Evolutionary conservation across 345 rosid genomes (phyloP).

Genomic region (thale cress (Arabidopsis thaliana)): DNA sequence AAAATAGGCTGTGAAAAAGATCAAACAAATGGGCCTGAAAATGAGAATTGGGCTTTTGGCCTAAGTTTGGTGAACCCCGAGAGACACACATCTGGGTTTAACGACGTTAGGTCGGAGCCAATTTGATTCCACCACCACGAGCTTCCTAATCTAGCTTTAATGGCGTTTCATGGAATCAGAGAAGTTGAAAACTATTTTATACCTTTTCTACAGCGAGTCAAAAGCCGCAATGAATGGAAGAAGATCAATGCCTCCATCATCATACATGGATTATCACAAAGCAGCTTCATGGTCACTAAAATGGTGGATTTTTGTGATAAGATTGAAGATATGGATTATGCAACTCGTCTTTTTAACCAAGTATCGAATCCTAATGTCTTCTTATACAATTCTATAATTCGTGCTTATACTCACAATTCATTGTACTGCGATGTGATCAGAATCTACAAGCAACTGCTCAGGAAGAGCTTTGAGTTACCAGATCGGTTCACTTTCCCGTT

Average conservation of each 20-base stretch:
- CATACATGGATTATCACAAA: slow-evolving; percentile 53
- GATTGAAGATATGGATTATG: slow-evolving; percentile 50
- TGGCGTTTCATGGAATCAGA: slow-evolving; percentile 44
- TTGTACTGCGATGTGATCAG: slow-evolving; percentile 39
- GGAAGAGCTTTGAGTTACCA: slow-evolving; percentile 43
- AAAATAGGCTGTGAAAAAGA: background rate
- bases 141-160: background rate
- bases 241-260: slow-evolving; percentile 52
- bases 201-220: slow-evolving; percentile 51
- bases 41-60: background rate
- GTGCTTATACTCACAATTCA: slow-evolving; percentile 52
- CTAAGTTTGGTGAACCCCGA: background rate
- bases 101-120: slow-evolving; percentile 2
- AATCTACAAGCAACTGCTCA: slow-evolving; percentile 51
- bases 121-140: background rate
- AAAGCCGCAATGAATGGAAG: slow-evolving; percentile 46
- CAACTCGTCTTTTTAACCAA: slow-evolving; percentile 51
- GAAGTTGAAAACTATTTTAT: slow-evolving; percentile 53
- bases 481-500: slow-evolving; percentile 65
- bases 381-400: slow-evolving; percentile 60
- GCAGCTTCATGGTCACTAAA: slow-evolving; percentile 59
- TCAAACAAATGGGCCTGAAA: background rate
- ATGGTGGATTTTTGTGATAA: slow-evolving; percentile 57
- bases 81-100: slow-evolving; percentile 1
- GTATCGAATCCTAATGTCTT: slow-evolving; percentile 54